Conservation (phyloP, 352 stramenopile genomes). For the Pythium volutum region DNA sequence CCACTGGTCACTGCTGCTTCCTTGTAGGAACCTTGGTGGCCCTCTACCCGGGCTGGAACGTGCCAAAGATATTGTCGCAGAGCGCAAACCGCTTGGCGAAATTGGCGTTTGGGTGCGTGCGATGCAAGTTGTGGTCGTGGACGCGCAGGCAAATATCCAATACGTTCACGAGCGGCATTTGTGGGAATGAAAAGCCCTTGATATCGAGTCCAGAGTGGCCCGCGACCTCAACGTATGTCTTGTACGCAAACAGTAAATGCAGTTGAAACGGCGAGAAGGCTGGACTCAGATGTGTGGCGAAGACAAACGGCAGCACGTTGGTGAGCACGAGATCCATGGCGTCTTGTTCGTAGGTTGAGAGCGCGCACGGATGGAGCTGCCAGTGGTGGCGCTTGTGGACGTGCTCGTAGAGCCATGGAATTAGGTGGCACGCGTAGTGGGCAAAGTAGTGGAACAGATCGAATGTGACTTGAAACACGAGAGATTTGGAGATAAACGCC, state of each 20-base stretch:
- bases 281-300: slow-evolving; percentile 42
- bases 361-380: slow-evolving; percentile 70
- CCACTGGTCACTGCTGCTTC: no score
- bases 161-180: slow-evolving; percentile 67
- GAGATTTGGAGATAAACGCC: slow-evolving; percentile 78
- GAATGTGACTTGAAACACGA: slow-evolving; percentile 81
- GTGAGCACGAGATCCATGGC: slow-evolving; percentile 67
- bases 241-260: slow-evolving; percentile 84
- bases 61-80: slow-evolving; percentile 84
- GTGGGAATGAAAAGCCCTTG: slow-evolving; percentile 84
- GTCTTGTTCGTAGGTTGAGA: slow-evolving; percentile 86
- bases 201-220: slow-evolving; percentile 79
- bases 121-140: slow-evolving; percentile 82
- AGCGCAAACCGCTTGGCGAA: slow-evolving; percentile 88
- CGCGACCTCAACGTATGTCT: slow-evolving; percentile 87
- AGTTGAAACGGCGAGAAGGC: slow-evolving; percentile 56
- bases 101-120: slow-evolving; percentile 80
- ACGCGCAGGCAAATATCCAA: slow-evolving; percentile 53
- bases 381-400: slow-evolving; percentile 84
- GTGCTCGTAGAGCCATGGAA: slow-evolving; percentile 68
- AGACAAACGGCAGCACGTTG: slow-evolving; percentile 70
- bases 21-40: no score
- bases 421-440: slow-evolving; percentile 71
- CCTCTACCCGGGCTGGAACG: slow-evolving; percentile 44
- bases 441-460: slow-evolving; percentile 84